Conservation (phyloP, 768 basidiomycete genomes). For the Paxillus ammoniavirescens region DNA sequence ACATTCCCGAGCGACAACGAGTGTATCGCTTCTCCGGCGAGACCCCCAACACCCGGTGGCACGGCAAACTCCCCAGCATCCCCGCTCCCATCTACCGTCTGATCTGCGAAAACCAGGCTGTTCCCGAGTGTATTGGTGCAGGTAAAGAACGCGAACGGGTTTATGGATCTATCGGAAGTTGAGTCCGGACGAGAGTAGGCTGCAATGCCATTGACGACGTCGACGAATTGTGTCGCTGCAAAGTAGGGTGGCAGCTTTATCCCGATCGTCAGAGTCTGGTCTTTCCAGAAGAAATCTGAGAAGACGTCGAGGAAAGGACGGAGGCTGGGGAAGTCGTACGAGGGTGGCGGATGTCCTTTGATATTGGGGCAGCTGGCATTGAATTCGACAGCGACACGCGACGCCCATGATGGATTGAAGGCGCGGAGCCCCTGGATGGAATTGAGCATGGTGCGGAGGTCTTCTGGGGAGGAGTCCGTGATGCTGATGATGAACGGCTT, state of each 20-base stretch:
- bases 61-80: conserved; percentile 47
- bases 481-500: conserved; percentile 82
- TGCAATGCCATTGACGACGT: conserved; percentile 47
- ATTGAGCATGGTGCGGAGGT: conserved; percentile 54
- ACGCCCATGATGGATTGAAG: conserved; percentile 28
- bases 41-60: conserved; percentile 63
- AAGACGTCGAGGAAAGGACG: conserved; percentile 54
- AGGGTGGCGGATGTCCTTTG: conserved; percentile 53
- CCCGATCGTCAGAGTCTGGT: conserved; percentile 62
- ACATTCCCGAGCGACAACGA: conserved; percentile 79
- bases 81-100: conserved; percentile 31
- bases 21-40: conserved; percentile 78
- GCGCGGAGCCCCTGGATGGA: conserved; percentile 61
- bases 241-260: conserved; percentile 81
- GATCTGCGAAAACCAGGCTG: conserved; percentile 59
- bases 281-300: conserved; percentile 44
- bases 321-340: conserved; percentile 58
- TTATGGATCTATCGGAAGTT: conserved; percentile 18
- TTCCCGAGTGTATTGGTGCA: conserved; percentile 82
- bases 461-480: conserved; percentile 55
- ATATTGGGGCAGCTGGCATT: conserved; percentile 90
- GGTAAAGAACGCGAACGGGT: conserved; percentile 71
- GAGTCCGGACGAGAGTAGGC: conserved; percentile 31
- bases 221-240: conserved; percentile 56
- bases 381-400: conserved; percentile 68